Evolutionary conservation across 768 basidiomycete species (phyloP).

Genomic region (Sarcomyxa edulis): DNA sequence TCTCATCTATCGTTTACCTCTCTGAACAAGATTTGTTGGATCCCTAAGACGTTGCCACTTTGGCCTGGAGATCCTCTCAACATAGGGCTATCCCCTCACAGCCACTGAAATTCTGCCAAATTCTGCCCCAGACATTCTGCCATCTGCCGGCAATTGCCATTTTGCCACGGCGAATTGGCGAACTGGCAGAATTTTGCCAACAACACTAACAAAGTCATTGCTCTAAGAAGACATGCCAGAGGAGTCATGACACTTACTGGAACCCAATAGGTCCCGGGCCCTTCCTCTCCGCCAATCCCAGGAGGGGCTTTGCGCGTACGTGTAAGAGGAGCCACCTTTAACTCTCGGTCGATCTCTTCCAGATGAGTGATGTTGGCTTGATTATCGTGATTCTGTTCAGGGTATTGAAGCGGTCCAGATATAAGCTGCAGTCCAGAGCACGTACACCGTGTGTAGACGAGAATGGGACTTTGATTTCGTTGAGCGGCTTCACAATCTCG

Average conservation of each 20-base stretch:
- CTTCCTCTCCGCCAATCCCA: constrained; percentile 58
- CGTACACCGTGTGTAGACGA: constrained; percentile 65
- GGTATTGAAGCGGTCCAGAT: too few relatives aligned
- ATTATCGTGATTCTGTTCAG: constrained; percentile 65
- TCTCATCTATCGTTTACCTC: too few relatives aligned
- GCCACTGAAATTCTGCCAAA: too few relatives aligned
- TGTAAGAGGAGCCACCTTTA: constrained; percentile 46
- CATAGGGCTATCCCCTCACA: too few relatives aligned
- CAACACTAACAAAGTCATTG: too few relatives aligned
- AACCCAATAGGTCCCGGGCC: constrained; percentile 75
- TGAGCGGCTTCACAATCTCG: constrained; percentile 56
- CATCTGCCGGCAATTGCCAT: too few relatives aligned
- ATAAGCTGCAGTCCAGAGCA: not conserved
- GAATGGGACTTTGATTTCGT: constrained; percentile 53
- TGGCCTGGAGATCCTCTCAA: too few relatives aligned
- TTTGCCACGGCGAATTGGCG: too few relatives aligned
- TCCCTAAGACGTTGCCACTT: too few relatives aligned
- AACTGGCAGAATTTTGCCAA: too few relatives aligned
- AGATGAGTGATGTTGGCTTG: constrained; percentile 66
- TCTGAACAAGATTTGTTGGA: too few relatives aligned
- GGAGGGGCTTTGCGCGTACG: constrained; percentile 59
- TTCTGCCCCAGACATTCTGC: too few relatives aligned
- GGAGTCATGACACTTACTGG: constrained; percentile 40
- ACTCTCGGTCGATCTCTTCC: constrained; percentile 63
- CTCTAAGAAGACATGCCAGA: not conserved